Evolutionary conservation across 2,329 filamentous ascomycete species (phyloP).

Genomic region (Pseudogymnoascus sp.): DNA sequence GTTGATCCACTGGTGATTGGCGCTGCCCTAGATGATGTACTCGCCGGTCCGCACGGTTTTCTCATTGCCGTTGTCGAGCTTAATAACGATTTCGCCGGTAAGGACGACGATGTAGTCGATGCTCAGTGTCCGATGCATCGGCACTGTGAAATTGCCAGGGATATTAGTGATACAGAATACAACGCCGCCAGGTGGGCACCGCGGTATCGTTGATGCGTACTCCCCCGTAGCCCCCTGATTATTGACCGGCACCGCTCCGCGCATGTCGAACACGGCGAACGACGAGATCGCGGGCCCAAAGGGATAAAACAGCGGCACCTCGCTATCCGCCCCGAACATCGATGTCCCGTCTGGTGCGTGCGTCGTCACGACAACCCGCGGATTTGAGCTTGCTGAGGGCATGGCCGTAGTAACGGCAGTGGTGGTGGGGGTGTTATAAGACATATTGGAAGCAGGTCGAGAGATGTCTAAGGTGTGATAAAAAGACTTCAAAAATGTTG

Average conservation of each 20-base stretch:
- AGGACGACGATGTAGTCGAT: conserved; percentile 35
- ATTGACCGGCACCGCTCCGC: conserved; percentile 26
- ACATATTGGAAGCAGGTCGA: background rate
- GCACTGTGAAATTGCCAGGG: conserved; percentile 16
- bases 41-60: conserved; percentile 32
- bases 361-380: conserved; percentile 27
- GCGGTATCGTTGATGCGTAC: conserved; percentile 21
- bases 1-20: conserved; percentile 39
- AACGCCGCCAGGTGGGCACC: conserved; percentile 30
- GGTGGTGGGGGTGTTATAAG: background rate
- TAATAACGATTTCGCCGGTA: conserved; percentile 32
- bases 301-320: conserved; percentile 23
- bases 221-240: conserved; percentile 18
- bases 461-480: background rate
- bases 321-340: conserved; percentile 26
- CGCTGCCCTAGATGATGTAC: conserved; percentile 35
- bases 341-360: conserved; percentile 27
- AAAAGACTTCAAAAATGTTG: background rate
- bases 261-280: conserved; percentile 28
- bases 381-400: conserved; percentile 1
- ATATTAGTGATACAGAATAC: conserved; percentile 25
- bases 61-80: conserved; percentile 33
- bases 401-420: background rate
- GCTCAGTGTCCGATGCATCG: conserved; percentile 36
- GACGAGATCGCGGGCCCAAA: conserved; percentile 26